Base-by-base conservation (phyloP, 148 eudicot species). In the Beta vulgaris region DNA sequence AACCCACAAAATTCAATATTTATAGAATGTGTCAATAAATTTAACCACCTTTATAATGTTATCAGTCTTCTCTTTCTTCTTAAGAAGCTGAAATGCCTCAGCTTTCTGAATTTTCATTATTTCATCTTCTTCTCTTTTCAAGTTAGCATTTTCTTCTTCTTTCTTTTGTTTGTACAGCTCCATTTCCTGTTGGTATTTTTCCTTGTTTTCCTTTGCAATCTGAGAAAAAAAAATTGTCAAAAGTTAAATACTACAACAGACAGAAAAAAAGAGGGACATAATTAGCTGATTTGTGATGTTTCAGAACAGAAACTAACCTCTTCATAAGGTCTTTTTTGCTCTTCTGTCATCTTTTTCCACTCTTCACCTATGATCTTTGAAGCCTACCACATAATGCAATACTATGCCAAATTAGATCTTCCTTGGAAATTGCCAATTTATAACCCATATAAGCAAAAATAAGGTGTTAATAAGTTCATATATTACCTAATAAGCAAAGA, bases 31-130 rank as follows among this genome's bases (percentile, higher is more conserved):
- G 8, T 6, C 18, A 19, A 25, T 65, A 26, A 35, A 44, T 44
- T 5, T 1, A 31, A 16, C 39, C 1, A 93, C 98, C 98, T 93
- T 94, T 14, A 94, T 94, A 34, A 94, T 78, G 78, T 83, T 85
- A 28, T 88, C 93, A 66, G 93, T 85, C 84, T 90, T 91, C 77
- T 94, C 97, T 68, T 94, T 94, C 91, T 94, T 94, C 76, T 87
- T 94, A 26, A 94, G 96, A 82, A 94, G 75, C 53, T 88, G 97
- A 68, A 94, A 68, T 58, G 97, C 98, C 84, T 91, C 97, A 53
- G 83, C 96, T 80, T 91, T 94, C 48, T 90, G 93, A 44, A 94
- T 76, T 78, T 94, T 94, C 91, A 87, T 84, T 21, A 81, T 36
- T 74, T 91, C 98, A 59, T 94, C 96, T 42, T 83, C 98, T 80